Percentiles rank a stretch among this genome's conserved stretches.
These are phyloP conservation scores for Pisolithus albus DNA, from an alignment of 768 basidiomycete genomes.

Conservation along the genomic window DNA sequence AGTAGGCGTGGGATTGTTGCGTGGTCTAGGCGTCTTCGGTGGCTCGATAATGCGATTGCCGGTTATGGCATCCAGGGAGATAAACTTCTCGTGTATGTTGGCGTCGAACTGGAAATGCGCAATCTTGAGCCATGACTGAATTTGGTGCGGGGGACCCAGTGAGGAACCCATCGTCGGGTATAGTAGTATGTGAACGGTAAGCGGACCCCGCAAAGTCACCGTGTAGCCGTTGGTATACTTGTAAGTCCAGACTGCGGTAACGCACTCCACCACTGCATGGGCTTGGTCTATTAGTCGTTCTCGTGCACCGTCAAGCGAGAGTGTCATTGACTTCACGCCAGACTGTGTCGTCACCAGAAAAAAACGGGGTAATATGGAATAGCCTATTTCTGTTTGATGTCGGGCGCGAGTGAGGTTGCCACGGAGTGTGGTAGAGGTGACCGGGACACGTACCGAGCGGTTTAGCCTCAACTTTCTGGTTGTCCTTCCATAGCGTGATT, in stretches of 20 bases:
- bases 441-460: conserved; percentile 57
- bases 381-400: conserved; percentile 57
- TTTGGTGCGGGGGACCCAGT: conserved; percentile 13
- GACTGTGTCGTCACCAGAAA: conserved; percentile 81
- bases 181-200: conserved; percentile 55
- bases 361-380: conserved; percentile 75
- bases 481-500: conserved; percentile 85
- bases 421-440: conserved; percentile 8
- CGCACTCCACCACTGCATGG: conserved; percentile 58
- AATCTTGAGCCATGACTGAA: conserved; percentile 46
- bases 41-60: conserved; percentile 42
- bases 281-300: conserved; percentile 52
- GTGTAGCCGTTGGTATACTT: conserved; percentile 74
- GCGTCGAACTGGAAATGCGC: conserved; percentile 72
- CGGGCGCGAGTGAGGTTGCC: conserved; percentile 7
- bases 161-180: conserved; percentile 18
- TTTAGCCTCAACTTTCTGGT: conserved; percentile 70
- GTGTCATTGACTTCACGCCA: conserved; percentile 75
- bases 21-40: conserved; percentile 32
- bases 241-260: conserved; percentile 74
- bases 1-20: conserved; percentile 30
- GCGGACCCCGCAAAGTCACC: conserved; percentile 67
- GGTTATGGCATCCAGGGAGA: conserved; percentile 56
- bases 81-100: conserved; percentile 64
- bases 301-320: conserved; percentile 71